These are phyloP conservation scores for Globisporangium yorkense DNA, from an alignment of 352 stramenopile genomes.

Conservation along the genomic window DNA sequence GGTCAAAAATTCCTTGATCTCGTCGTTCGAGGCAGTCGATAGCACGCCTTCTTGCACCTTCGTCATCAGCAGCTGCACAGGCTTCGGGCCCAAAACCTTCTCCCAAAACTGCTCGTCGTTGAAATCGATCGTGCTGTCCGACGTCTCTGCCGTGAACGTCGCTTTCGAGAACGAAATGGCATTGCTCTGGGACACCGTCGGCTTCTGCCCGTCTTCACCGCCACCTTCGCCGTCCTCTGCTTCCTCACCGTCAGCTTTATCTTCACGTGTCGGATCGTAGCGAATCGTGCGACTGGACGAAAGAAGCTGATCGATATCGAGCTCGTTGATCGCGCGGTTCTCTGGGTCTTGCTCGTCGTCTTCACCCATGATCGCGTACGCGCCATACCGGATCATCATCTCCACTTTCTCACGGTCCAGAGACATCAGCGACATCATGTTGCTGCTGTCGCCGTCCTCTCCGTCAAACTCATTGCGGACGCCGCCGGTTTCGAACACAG, in stretches of 20 bases:
- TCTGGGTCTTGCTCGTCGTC: constrained; percentile 92
- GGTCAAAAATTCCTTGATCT: constrained; percentile 78
- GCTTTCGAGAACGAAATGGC: constrained; percentile 87
- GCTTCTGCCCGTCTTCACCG: constrained; percentile 26
- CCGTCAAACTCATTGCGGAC: constrained; percentile 92
- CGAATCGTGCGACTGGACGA: constrained; percentile 84
- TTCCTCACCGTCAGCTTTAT: constrained; percentile 33
- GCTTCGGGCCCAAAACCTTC: constrained; percentile 85
- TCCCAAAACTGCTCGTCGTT: constrained; percentile 91
- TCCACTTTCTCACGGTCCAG: constrained; percentile 97
- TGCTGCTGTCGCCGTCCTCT: constrained; percentile 90
- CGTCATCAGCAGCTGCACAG: constrained; percentile 81
- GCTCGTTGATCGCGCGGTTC: constrained; percentile 85
- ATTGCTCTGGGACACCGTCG: constrained; percentile 38
- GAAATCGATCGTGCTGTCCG: constrained; percentile 86
- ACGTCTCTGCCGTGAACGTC: constrained; percentile 81
- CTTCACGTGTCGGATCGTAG: constrained; percentile 71
- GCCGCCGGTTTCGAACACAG: constrained; percentile 94
- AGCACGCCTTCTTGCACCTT: constrained; percentile 85
- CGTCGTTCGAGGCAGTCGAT: constrained; percentile 58
- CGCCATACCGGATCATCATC: constrained; percentile 96
- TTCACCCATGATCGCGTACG: constrained; percentile 96
- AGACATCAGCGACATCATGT: constrained; percentile 91
- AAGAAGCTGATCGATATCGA: constrained; percentile 85
- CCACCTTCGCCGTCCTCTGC: constrained; percentile 29